phyloP scores from a whole-genome alignment of 1,284 basidiomycete species.

The Naganishia sp. region DNA sequence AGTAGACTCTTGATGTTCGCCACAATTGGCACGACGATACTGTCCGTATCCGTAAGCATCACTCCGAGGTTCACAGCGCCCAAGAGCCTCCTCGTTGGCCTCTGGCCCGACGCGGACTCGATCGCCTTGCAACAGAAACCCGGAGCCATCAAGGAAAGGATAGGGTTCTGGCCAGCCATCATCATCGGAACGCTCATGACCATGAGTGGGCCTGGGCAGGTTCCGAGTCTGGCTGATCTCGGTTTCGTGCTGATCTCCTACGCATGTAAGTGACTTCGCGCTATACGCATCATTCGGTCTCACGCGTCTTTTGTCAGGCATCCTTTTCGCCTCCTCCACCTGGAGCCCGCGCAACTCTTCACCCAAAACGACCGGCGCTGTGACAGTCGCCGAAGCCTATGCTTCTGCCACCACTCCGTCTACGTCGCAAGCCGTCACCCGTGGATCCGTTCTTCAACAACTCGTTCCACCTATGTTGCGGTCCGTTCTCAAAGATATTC shows the following conservation, averaged over 20 bases:
- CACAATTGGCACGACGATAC: conserved; percentile 9
- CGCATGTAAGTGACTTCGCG: neutral
- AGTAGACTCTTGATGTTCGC: neutral
- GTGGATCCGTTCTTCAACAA: conserved; percentile 11
- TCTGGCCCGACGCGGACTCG: conserved; percentile 19
- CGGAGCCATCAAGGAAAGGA: conserved; percentile 8
- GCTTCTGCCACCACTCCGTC: neutral
- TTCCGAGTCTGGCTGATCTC: conserved; percentile 2
- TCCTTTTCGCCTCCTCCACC: conserved; percentile 3
- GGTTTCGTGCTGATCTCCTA: conserved; percentile 10
- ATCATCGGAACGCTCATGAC: conserved; percentile 8
- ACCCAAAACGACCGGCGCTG: neutral
- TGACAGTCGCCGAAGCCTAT: conserved; percentile 16
- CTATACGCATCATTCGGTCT: neutral
- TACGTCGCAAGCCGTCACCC: neutral
- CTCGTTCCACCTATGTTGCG: conserved; percentile 11
- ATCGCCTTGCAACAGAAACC: conserved; percentile 17
- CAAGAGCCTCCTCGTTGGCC: conserved; percentile 23
- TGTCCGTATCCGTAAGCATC: conserved; percentile 8
- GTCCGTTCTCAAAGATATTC: conserved; percentile 23
- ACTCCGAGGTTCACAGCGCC: neutral
- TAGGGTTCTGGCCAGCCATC: conserved; percentile 17
- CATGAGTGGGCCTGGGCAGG: conserved; percentile 23
- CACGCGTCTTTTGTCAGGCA: neutral
- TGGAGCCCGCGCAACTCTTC: neutral